phyloP scores from a whole-genome alignment of 1,284 basidiomycete genomes.

The Tilletia caries region DNA sequence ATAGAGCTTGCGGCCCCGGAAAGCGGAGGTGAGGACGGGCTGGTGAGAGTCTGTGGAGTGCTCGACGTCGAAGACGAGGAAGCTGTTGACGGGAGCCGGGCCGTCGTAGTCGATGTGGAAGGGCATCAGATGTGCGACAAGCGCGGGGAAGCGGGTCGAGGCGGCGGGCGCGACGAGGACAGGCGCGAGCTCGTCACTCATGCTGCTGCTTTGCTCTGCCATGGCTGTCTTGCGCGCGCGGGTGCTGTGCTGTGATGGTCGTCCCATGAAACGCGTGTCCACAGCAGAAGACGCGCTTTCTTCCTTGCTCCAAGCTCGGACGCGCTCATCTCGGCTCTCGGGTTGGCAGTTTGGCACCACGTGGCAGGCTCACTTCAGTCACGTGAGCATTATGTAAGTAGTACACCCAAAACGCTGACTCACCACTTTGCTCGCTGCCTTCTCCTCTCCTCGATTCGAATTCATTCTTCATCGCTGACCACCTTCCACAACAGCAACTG shows the following conservation, averaged over 20 bases:
- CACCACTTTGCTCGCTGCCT: too few species aligned
- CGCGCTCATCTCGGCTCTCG: too few species aligned
- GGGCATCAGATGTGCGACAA: conserved; percentile 34
- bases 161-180: conserved; percentile 9
- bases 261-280: too few species aligned
- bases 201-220: background rate
- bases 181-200: background rate
- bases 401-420: too few species aligned
- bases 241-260: background rate
- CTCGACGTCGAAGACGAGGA: conserved; percentile 22
- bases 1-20: conserved; percentile 26
- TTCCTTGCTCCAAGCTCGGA: too few species aligned
- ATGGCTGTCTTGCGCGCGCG: background rate
- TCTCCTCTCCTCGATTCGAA: too few species aligned
- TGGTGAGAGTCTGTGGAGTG: background rate
- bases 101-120: conserved; percentile 35
- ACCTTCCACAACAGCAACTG: too few species aligned
- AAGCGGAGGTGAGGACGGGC: conserved; percentile 23
- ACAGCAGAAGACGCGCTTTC: too few species aligned
- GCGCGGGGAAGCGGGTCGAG: background rate
- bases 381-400: too few species aligned
- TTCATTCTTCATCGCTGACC: too few species aligned
- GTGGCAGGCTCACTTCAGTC: too few species aligned
- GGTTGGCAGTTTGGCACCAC: too few species aligned
- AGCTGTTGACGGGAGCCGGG: conserved; percentile 29